These are phyloP conservation scores for Globisporangium takayamanum DNA, from an alignment of 352 stramenopile species.

Conservation along the genomic window DNA sequence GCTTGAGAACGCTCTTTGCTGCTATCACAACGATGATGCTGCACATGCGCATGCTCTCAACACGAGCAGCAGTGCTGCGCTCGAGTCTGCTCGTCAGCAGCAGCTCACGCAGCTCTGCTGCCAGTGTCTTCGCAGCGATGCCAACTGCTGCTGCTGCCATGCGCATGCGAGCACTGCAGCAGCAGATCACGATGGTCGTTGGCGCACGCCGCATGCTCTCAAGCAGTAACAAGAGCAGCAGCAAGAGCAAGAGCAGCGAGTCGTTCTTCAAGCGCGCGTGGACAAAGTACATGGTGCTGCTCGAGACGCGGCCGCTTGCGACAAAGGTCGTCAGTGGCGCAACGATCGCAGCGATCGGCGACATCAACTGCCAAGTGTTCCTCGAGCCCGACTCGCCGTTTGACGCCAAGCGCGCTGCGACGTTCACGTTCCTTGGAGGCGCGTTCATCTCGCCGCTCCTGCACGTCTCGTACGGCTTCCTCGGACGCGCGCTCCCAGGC, in stretches of 20 bases:
- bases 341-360: slow-evolving; percentile 54
- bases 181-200: not conserved
- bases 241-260: not conserved
- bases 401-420: slow-evolving; percentile 40
- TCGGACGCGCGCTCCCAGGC: slow-evolving; percentile 35
- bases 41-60: not conserved
- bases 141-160: not conserved
- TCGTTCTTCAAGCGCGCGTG: slow-evolving; percentile 27
- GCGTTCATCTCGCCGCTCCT: slow-evolving; percentile 64
- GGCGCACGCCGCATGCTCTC: not conserved
- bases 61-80: not conserved
- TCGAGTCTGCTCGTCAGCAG: not conserved
- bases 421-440: slow-evolving; percentile 69
- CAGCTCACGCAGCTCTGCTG: not conserved
- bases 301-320: slow-evolving; percentile 47
- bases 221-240: not conserved
- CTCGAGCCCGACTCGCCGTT: slow-evolving; percentile 30
- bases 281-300: slow-evolving; percentile 42
- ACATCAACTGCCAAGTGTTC: slow-evolving; percentile 65
- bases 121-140: not conserved
- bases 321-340: slow-evolving; percentile 67
- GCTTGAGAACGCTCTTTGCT: not conserved
- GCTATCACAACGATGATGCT: not conserved
- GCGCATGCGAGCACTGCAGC: not conserved
- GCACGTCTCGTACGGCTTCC: slow-evolving; percentile 72